These are phyloP conservation scores for Chaetomium sp. DNA, from an alignment of 2,329 filamentous ascomycete genomes.

Conservation along the genomic window DNA sequence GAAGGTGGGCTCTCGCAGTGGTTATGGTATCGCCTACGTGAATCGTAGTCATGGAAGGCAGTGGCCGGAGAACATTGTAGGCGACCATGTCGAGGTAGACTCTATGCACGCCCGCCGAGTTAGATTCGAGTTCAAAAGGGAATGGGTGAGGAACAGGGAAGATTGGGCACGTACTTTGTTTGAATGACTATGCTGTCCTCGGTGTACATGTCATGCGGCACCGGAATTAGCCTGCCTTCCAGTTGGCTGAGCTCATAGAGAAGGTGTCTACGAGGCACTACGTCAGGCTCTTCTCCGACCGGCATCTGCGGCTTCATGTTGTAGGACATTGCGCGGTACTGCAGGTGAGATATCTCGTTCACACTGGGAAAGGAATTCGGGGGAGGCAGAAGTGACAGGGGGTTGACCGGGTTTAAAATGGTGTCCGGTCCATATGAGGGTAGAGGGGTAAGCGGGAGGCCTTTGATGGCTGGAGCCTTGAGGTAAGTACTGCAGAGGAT, in stretches of 20 bases:
- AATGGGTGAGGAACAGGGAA: not conserved
- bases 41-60: not conserved
- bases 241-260: constrained; percentile 1
- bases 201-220: not conserved
- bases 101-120: not conserved
- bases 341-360: not conserved
- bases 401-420: not conserved
- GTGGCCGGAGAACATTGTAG: constrained; percentile 10
- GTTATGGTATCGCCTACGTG: not conserved
- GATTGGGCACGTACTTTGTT: constrained; percentile 5
- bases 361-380: not conserved
- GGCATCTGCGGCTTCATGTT: not conserved
- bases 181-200: not conserved
- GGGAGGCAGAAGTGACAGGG: not conserved
- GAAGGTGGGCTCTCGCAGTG: not conserved
- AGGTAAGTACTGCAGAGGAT: constrained; percentile 5
- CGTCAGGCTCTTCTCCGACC: not conserved
- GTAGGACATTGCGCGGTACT: constrained; percentile 8
- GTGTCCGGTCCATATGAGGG: not conserved
- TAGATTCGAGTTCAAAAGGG: not conserved
- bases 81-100: constrained; percentile 5
- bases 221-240: not conserved
- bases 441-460: not conserved
- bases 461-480: not conserved
- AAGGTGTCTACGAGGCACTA: not conserved